Evolutionary conservation across 106 monocot genomes (phyloP).

Genomic region (Ottelia alismoides): DNA sequence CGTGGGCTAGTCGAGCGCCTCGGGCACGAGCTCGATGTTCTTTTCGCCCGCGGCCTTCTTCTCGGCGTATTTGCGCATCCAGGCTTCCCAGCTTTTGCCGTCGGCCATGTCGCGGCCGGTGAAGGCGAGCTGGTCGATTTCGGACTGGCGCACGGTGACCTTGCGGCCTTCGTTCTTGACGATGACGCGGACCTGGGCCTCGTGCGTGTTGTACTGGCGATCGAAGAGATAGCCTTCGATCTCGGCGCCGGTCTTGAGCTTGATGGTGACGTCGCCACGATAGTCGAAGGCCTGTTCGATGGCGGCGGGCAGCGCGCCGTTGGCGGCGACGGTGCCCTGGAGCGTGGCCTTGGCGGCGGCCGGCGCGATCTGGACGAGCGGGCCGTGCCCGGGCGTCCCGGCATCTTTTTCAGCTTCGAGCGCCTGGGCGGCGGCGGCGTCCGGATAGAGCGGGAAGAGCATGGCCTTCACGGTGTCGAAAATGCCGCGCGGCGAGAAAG

Average conservation of each 20-base stretch:
- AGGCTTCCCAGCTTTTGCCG: not conserved
- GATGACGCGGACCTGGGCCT: not conserved
- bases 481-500: too few species aligned
- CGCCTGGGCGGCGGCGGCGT: too few species aligned
- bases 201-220: not conserved
- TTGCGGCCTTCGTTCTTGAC: not conserved
- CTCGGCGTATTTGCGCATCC: not conserved
- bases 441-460: too few species aligned
- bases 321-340: not conserved
- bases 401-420: too few species aligned
- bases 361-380: too few species aligned
- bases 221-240: not conserved
- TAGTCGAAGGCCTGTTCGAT: not conserved
- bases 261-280: not conserved
- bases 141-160: not conserved
- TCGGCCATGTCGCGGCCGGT: not conserved
- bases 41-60: not conserved
- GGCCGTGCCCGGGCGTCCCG: too few species aligned
- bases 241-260: not conserved
- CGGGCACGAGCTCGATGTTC: not conserved
- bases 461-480: too few species aligned
- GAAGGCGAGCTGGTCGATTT: not conserved
- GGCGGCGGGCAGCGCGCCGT: too few species aligned
- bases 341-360: too few species aligned
- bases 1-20: not conserved